Evolutionary conservation across 495 filamentous ascomycete species (phyloP), one percentile per base, ranked within the genome.

Genomic region (Aspergillus asperescens): DNA sequence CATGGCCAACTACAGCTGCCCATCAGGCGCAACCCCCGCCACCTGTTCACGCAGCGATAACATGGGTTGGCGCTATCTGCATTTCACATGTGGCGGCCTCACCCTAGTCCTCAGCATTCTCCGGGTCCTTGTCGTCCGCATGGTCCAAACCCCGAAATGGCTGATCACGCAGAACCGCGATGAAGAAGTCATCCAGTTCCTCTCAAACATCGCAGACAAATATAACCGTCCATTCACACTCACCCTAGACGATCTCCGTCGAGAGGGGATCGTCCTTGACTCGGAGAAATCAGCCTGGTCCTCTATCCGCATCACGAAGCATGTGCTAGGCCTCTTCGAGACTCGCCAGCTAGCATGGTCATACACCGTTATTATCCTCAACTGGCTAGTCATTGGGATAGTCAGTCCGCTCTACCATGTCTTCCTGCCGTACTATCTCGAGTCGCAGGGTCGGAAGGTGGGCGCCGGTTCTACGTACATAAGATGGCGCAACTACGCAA

Each of bases 51-150:
- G 63, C 0, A 6, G 37, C 5, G 57, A 66, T 0, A 70, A 70
- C 23, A 70, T 70, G 65, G 67, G 65, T 56, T 70, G 65, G 67
- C 43, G 67, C 58, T 70, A 68, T 38, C 66, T 58, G 3, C 54
- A 64, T 7, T 68, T 70, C 25, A 66, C 63, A 4, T 58, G 68
- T 5, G 67, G 65, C 0, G 62, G 32, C 2, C 28, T 68, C 3
- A 48, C 67, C 0, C 60, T 70, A 1, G 54, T 39, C 5, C 68
- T 70, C 44, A 66, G 61, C 3, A 58, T 64, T 25, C 52, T 66
- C 38, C 67, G 65, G 5, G 60, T 62, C 13, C 64, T 70, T 15
- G 16, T 64, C 5, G 66, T 70, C 62, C 68, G 58, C 10, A 50
- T 70, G 4, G 63, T 65, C 29, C 62, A 70, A 50, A 66, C 65